Evolutionary conservation across 2,329 filamentous ascomycete genomes (phyloP).

Genomic region (Pseudocercospora macadamiae): DNA sequence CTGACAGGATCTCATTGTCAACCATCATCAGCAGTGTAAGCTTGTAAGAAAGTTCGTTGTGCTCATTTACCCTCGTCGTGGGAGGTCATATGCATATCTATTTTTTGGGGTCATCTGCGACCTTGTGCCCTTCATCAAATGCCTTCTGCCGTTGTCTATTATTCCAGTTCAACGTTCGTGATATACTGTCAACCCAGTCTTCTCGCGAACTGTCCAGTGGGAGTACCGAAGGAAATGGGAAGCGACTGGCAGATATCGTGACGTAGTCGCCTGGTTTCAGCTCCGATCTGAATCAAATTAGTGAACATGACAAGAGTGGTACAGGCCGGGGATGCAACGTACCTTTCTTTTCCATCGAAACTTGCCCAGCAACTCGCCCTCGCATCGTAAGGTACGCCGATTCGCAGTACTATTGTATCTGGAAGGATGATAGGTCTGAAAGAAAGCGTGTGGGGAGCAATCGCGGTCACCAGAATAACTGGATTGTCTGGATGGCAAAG

Average conservation of each 20-base stretch:
- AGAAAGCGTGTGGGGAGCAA: slow-evolving; percentile 91
- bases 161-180: slow-evolving; percentile 79
- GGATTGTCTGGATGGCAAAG: slow-evolving; percentile 96
- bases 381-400: slow-evolving; percentile 93
- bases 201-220: slow-evolving; percentile 69
- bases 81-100: neutral
- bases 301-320: neutral
- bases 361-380: slow-evolving; percentile 93
- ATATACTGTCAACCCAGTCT: slow-evolving; percentile 83
- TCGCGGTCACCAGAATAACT: slow-evolving; percentile 90
- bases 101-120: neutral
- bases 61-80: too few relatives aligned
- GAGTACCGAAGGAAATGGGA: slow-evolving; percentile 78
- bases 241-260: slow-evolving; percentile 78
- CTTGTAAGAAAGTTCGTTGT: too few relatives aligned
- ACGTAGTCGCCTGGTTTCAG: slow-evolving; percentile 79
- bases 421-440: slow-evolving; percentile 97
- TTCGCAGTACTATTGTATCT: slow-evolving; percentile 89
- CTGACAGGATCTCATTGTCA: too few relatives aligned
- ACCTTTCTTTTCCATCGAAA: slow-evolving; percentile 89
- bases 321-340: slow-evolving; percentile 23
- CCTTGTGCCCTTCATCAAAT: slow-evolving; percentile 44
- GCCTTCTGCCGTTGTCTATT: slow-evolving; percentile 75
- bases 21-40: too few relatives aligned
- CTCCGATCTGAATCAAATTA: slow-evolving; percentile 51